These are phyloP conservation scores for Pterocarpus macrocarpus DNA, from an alignment of 306 rosid species.

Conservation along the genomic window DNA sequence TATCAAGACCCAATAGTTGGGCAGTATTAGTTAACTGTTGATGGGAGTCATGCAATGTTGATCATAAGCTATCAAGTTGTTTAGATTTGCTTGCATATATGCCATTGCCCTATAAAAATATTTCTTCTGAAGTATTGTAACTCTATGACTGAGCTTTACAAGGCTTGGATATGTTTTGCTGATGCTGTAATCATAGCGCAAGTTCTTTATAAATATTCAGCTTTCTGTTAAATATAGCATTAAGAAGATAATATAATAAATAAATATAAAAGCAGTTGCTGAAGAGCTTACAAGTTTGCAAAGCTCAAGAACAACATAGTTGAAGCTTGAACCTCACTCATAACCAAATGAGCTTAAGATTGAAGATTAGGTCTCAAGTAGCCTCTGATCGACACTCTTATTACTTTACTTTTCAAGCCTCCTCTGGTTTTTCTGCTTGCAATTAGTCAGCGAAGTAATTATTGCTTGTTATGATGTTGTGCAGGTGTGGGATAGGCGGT, in stretches of 20 bases:
- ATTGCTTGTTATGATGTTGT: conserved; percentile 36
- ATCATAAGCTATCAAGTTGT: too few species aligned
- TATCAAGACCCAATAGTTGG: too few species aligned
- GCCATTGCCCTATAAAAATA: too few species aligned
- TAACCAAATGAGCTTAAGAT: background rate
- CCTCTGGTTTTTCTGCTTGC: conserved; percentile 42
- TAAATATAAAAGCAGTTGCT: conserved; percentile 7
- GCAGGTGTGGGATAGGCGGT: conserved; percentile 98
- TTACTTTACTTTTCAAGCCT: background rate
- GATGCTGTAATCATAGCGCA: background rate
- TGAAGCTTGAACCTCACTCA: conserved; percentile 15
- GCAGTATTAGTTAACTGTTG: too few species aligned
- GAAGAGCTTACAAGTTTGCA: conserved; percentile 12
- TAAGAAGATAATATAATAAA: background rate
- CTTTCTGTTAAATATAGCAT: background rate
- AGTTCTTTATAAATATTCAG: conserved; percentile 14
- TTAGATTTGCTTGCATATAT: too few species aligned
- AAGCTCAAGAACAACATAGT: background rate
- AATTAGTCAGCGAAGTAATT: conserved; percentile 16
- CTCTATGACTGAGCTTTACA: conserved; percentile 1
- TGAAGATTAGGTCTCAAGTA: conserved; percentile 4
- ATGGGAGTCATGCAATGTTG: too few species aligned
- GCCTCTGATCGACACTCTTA: background rate
- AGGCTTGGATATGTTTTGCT: conserved; percentile 16
- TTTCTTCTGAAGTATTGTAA: background rate